phyloP scores from a whole-genome alignment of 352 stramenopile species.

The Phytophthora ohioensis region DNA sequence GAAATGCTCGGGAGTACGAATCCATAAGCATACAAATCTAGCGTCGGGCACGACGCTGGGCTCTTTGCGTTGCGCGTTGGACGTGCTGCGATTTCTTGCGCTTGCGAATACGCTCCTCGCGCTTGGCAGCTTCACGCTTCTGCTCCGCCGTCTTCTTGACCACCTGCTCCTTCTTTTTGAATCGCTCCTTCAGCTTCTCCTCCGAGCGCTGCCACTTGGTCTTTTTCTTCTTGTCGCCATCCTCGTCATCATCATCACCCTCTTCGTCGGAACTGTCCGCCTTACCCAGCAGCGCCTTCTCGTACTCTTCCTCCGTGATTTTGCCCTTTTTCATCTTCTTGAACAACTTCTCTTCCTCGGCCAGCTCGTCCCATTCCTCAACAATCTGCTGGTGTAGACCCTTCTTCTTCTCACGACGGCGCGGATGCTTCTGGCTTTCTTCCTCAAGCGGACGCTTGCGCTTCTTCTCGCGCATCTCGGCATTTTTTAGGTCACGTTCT shows the following conservation, averaged over 20 bases:
- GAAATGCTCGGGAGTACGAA: conserved; percentile 6
- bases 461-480: conserved; percentile 60
- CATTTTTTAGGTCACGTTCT: conserved; percentile 64
- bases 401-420: conserved; percentile 95
- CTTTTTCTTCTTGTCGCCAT: conserved; percentile 60
- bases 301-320: conserved; percentile 95
- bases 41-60: conserved; percentile 47
- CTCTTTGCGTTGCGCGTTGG: conserved; percentile 64
- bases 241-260: conserved; percentile 38
- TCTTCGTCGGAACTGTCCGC: conserved; percentile 49
- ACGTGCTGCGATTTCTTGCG: conserved; percentile 85
- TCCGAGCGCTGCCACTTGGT: conserved; percentile 66
- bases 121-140: conserved; percentile 78
- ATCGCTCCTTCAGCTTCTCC: conserved; percentile 79
- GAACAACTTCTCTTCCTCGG: conserved; percentile 96
- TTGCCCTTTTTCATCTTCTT: conserved; percentile 99
- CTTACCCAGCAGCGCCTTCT: conserved; percentile 78
- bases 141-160: conserved; percentile 78
- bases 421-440: conserved; percentile 76
- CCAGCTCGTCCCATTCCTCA: conserved; percentile 99
- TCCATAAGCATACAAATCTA: conserved; percentile 23
- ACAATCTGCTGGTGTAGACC: conserved; percentile 96
- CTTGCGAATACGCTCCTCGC: conserved; percentile 84
- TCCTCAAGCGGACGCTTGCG: conserved; percentile 66
- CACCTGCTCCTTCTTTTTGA: conserved; percentile 86